Percentiles rank a stretch among this genome's conserved stretches.
Conservation (phyloP, 1,284 basidiomycete species). For the Microbotryomycetes sp. region DNA sequence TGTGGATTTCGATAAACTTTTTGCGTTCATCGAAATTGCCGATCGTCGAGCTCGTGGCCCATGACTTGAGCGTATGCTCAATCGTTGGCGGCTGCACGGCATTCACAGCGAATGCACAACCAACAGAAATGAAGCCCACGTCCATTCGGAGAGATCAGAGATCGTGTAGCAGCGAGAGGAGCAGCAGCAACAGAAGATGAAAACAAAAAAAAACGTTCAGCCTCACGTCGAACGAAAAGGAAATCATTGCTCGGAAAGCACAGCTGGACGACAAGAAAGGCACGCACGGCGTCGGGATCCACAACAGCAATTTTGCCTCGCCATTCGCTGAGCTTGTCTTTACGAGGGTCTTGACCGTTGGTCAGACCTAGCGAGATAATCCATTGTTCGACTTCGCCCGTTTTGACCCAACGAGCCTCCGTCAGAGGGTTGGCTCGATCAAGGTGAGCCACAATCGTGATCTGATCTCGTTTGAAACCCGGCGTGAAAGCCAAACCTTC, state of each 20-base stretch:
- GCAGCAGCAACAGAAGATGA: too few species aligned
- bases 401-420: conserved; percentile 92
- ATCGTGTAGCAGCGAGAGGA: too few species aligned
- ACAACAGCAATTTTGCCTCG: conserved; percentile 82
- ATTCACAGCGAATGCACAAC: neutral
- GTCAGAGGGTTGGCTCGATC: conserved; percentile 81
- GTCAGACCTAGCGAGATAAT: conserved; percentile 68
- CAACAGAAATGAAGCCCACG: neutral
- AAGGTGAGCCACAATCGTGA: conserved; percentile 53
- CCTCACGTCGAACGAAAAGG: neutral
- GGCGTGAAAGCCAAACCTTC: neutral
- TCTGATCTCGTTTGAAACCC: conserved; percentile 15
- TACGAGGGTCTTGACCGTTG: conserved; percentile 43
- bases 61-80: conserved; percentile 75
- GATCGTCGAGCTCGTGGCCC: conserved; percentile 71
- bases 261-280: neutral
- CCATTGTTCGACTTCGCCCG: conserved; percentile 89
- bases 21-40: conserved; percentile 69
- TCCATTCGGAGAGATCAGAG: neutral
- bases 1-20: conserved; percentile 77
- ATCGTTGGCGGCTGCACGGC: conserved; percentile 73
- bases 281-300: conserved; percentile 86
- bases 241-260: neutral
- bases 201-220: neutral
- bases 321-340: conserved; percentile 54